Evolutionary conservation across 1,284 basidiomycete species (phyloP).

Genomic region (Rhodotorula sp.): DNA sequence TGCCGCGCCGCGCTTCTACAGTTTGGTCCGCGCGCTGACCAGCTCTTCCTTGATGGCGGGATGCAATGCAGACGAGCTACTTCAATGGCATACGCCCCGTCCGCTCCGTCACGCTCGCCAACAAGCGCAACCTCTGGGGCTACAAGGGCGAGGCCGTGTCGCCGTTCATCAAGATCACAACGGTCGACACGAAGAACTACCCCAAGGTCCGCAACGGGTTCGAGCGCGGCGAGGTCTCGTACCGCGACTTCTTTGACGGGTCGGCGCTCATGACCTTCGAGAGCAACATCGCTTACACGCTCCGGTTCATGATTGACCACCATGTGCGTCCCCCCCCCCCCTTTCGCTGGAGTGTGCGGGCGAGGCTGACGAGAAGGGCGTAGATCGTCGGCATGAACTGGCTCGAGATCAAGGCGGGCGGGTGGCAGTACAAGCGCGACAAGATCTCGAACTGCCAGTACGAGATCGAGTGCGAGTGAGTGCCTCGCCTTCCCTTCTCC

Average conservation of each 20-base stretch:
- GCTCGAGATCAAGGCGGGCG: conserved; percentile 83
- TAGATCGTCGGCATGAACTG: conserved; percentile 97
- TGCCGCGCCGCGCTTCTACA: neutral
- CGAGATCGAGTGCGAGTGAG: conserved; percentile 73
- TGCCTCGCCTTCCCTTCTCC: conserved; percentile 16
- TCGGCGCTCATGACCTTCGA: conserved; percentile 70
- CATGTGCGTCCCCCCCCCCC: conserved; percentile 48
- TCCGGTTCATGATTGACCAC: conserved; percentile 96
- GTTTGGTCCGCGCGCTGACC: neutral
- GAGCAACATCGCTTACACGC: conserved; percentile 82
- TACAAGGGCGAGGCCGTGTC: conserved; percentile 77
- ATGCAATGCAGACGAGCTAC: conserved; percentile 22
- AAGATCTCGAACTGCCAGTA: conserved; percentile 76
- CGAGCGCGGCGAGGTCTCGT: conserved; percentile 77
- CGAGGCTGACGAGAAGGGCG: neutral
- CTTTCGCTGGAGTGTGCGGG: neutral
- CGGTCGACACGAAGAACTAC: conserved; percentile 69
- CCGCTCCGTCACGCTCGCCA: conserved; percentile 56
- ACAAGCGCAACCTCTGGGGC: conserved; percentile 77
- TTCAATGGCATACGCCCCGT: conserved; percentile 43
- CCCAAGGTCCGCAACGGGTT: conserved; percentile 92
- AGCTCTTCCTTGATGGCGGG: too few relatives aligned
- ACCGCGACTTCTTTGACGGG: conserved; percentile 64
- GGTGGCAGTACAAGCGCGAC: conserved; percentile 61
- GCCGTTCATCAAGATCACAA: conserved; percentile 80